Conservation (phyloP, 2,329 filamentous ascomycete species). For the Colletotrichum theobromicola region DNA sequence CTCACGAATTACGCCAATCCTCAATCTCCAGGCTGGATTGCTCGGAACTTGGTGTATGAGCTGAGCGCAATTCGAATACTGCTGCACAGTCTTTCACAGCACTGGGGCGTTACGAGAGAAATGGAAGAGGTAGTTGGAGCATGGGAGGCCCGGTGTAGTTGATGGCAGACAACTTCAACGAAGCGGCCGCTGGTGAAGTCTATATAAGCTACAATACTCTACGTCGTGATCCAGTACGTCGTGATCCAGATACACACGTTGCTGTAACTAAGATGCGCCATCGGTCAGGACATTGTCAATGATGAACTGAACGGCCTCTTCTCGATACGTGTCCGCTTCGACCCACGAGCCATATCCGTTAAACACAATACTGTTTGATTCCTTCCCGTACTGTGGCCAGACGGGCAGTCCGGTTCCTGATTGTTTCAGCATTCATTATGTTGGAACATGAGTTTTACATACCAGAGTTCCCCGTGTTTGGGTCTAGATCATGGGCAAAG, state of each 20-base stretch:
- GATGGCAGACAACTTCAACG: background rate
- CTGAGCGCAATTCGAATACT: background rate
- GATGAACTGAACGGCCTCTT: slow-evolving; percentile 40
- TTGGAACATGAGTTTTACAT: background rate
- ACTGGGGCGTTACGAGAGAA: slow-evolving; percentile 1
- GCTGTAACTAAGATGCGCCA: background rate
- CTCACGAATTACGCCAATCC: background rate
- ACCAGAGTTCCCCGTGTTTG: slow-evolving; percentile 34
- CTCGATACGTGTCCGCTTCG: slow-evolving; percentile 50
- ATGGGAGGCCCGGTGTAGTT: background rate
- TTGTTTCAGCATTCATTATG: background rate
- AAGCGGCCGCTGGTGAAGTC: background rate
- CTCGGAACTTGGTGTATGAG: background rate
- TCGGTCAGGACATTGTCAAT: background rate
- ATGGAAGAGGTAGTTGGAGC: slow-evolving; percentile 1
- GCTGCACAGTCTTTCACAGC: background rate
- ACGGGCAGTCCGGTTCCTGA: background rate
- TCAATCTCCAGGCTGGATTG: background rate
- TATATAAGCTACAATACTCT: too few relatives aligned
- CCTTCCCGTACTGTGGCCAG: slow-evolving; percentile 49
- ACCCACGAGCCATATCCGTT: slow-evolving; percentile 51
- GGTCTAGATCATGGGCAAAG: slow-evolving; percentile 51
- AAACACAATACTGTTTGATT: slow-evolving; percentile 53
- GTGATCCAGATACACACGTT: background rate
- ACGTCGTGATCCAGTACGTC: too few relatives aligned